phyloP scores from a whole-genome alignment of 305 asterid species.

The Petunia hybrid region DNA sequence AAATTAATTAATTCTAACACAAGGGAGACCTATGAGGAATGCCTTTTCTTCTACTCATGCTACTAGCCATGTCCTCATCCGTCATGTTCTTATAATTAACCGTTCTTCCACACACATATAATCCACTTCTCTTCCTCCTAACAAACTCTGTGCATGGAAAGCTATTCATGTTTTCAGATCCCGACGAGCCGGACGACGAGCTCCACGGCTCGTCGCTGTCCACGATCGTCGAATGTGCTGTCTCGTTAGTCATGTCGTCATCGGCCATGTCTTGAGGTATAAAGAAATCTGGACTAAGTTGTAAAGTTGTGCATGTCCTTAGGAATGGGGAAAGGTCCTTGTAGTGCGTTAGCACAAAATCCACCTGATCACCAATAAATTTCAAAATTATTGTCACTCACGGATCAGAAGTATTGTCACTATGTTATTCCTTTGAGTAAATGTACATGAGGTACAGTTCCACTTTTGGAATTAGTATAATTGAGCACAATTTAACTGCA shows the following conservation, averaged over 20 bases:
- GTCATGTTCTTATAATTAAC: conserved; percentile 51
- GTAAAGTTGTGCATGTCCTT: conserved; percentile 75
- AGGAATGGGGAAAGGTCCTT: conserved; percentile 73
- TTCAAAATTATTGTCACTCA: not conserved
- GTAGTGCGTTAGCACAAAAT: conserved; percentile 74
- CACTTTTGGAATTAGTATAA: no score
- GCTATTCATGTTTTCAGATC: conserved; percentile 69
- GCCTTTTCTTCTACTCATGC: conserved; percentile 93
- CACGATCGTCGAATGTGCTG: conserved; percentile 66
- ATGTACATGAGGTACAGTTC: not conserved
- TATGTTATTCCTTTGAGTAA: not conserved
- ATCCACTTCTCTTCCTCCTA: conserved; percentile 82
- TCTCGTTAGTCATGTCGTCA: conserved; percentile 63
- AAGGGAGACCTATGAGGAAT: conserved; percentile 95
- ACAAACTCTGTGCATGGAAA: conserved; percentile 77
- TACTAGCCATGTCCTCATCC: conserved; percentile 82
- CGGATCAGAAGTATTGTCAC: not conserved
- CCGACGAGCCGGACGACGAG: conserved; percentile 56
- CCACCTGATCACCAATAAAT: conserved; percentile 58
- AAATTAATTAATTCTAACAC: conserved; percentile 53
- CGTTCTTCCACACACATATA: conserved; percentile 73
- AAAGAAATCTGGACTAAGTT: conserved; percentile 88
- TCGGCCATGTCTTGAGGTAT: conserved; percentile 88
- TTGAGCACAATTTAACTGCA: not conserved
- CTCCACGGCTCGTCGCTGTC: conserved; percentile 62